These are phyloP conservation scores for Epichloe bromicola DNA, from an alignment of 2,329 filamentous ascomycete genomes.

Conservation along the genomic window DNA sequence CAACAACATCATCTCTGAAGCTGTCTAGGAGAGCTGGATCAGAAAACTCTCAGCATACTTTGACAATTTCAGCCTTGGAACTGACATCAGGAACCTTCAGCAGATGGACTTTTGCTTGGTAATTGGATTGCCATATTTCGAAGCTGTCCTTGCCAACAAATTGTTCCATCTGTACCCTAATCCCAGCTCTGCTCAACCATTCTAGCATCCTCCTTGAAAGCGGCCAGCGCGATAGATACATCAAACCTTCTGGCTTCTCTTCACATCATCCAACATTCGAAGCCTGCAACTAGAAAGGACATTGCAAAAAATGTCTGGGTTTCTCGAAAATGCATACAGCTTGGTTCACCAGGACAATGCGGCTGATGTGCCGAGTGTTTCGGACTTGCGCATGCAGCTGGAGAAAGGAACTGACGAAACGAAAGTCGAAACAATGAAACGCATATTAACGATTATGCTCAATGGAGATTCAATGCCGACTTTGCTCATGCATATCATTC, in stretches of 20 bases:
- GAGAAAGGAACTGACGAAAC: slow-evolving; percentile 89
- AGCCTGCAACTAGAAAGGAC: slow-evolving; percentile 2
- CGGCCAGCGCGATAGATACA: not conserved
- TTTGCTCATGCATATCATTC: slow-evolving; percentile 98
- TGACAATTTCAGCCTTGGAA: slow-evolving; percentile 15
- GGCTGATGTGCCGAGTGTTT: slow-evolving; percentile 77
- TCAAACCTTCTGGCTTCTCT: not conserved
- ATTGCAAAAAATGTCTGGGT: slow-evolving; percentile 61
- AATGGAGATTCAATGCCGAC: slow-evolving; percentile 94
- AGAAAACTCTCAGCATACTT: slow-evolving; percentile 16
- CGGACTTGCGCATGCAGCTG: slow-evolving; percentile 83
- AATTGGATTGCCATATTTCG: not conserved
- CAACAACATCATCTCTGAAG: slow-evolving; percentile 8
- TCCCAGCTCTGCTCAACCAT: not conserved
- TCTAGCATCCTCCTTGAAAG: not conserved
- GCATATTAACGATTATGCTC: slow-evolving; percentile 91
- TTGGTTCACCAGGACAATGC: slow-evolving; percentile 96
- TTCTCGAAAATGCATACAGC: slow-evolving; percentile 90
- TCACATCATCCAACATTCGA: not conserved
- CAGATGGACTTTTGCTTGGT: not conserved
- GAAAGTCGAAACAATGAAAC: slow-evolving; percentile 94
- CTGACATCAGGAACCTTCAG: slow-evolving; percentile 9
- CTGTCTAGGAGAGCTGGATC: slow-evolving; percentile 9
- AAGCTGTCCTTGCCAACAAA: not conserved
- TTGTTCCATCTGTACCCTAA: not conserved